A percentile compares a stretch with the other conserved stretches of the same genome.
These are phyloP conservation scores for Rhytidhysteron rufulum DNA, from an alignment of 2,329 filamentous ascomycete species.

Conservation along the genomic window DNA sequence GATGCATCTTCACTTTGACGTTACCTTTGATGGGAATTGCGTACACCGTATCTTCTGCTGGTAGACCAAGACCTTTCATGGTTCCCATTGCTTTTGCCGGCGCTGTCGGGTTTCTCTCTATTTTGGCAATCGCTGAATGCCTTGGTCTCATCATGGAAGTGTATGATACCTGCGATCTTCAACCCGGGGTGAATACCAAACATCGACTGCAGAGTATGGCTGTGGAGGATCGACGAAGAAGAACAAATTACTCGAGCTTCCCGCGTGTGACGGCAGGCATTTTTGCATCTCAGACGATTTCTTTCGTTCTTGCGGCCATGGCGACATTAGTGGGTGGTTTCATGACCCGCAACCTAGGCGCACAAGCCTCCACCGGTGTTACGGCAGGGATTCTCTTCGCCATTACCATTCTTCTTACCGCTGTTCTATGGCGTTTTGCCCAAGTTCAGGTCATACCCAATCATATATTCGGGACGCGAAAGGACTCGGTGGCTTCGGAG, in stretches of 20 bases:
- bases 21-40: constrained; percentile 64
- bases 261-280: constrained; percentile 70
- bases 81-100: constrained; percentile 64
- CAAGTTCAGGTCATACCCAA: constrained; percentile 66
- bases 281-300: constrained; percentile 65
- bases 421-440: constrained; percentile 62
- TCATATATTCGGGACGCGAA: constrained; percentile 43
- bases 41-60: constrained; percentile 64
- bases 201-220: constrained; percentile 46
- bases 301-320: constrained; percentile 65
- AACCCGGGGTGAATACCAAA: constrained; percentile 61
- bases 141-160: constrained; percentile 76
- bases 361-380: constrained; percentile 64
- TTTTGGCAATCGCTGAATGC: constrained; percentile 71
- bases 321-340: constrained; percentile 67
- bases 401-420: constrained; percentile 60
- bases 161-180: constrained; percentile 76
- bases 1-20: constrained; percentile 62
- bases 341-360: constrained; percentile 62
- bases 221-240: constrained; percentile 41
- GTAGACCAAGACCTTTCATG: constrained; percentile 55
- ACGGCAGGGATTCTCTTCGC: constrained; percentile 64
- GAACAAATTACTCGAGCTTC: constrained; percentile 72
- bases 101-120: constrained; percentile 66
- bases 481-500: constrained; percentile 27